These are phyloP conservation scores for Hysterium pulicare DNA, from an alignment of 2,329 filamentous ascomycete species.

Conservation along the genomic window DNA sequence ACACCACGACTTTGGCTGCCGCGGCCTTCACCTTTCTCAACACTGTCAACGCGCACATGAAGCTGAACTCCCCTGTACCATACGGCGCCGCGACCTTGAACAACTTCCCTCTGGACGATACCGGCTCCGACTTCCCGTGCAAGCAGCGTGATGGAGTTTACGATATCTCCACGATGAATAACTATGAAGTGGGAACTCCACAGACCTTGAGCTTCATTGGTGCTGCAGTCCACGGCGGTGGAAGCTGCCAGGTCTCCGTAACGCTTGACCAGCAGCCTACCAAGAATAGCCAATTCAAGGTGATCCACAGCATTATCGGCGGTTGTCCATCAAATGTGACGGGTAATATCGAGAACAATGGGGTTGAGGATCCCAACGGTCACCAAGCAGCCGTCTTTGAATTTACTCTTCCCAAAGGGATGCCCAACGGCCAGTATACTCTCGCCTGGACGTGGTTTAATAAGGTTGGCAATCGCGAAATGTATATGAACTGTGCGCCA, in stretches of 20 bases:
- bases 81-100: conserved; percentile 50
- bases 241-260: conserved; percentile 85
- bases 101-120: conserved; percentile 62
- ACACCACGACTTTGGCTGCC: conserved; percentile 50
- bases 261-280: conserved; percentile 71
- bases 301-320: conserved; percentile 83
- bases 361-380: conserved; percentile 16
- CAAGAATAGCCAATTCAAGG: conserved; percentile 67
- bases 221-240: conserved; percentile 78
- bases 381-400: conserved; percentile 63
- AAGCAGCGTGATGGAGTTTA: conserved; percentile 57
- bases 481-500: conserved; percentile 96
- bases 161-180: conserved; percentile 56
- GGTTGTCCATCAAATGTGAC: conserved; percentile 68
- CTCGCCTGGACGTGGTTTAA: conserved; percentile 97
- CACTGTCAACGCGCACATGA: conserved; percentile 69
- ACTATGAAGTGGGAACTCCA: conserved; percentile 54
- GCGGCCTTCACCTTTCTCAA: conserved; percentile 54
- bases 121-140: conserved; percentile 77
- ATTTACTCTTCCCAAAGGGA: conserved; percentile 67
- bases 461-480: conserved; percentile 85
- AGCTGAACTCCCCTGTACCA: conserved; percentile 66
- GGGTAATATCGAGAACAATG: conserved; percentile 63
- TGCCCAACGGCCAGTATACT: conserved; percentile 71
- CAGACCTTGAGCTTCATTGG: conserved; percentile 24